These are phyloP conservation scores for Talaromyces verruculosus DNA, from an alignment of 2,329 filamentous ascomycete species.

Conservation along the genomic window DNA sequence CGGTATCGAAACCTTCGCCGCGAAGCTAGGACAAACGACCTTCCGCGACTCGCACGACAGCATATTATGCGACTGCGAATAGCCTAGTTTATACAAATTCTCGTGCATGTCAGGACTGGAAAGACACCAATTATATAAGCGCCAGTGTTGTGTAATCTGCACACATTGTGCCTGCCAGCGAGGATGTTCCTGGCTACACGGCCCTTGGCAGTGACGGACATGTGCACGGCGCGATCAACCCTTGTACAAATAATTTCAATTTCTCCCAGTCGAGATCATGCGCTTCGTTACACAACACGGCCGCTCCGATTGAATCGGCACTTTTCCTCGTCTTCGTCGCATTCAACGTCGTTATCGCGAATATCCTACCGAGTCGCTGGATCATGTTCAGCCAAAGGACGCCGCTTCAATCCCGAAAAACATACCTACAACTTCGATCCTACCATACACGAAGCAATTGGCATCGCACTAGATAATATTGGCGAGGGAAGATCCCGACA, in stretches of 20 bases:
- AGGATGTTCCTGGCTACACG: conserved; percentile 20
- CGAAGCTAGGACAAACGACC: neutral
- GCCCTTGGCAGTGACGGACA: conserved; percentile 10
- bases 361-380: conserved; percentile 71
- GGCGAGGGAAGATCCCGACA: conserved; percentile 47
- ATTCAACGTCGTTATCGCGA: conserved; percentile 32
- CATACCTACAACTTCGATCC: conserved; percentile 74
- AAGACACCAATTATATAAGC: neutral
- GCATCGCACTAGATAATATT: conserved; percentile 34
- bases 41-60: neutral
- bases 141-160: neutral
- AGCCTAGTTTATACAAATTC: neutral
- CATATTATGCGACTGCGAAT: neutral
- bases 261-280: neutral
- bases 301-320: conserved; percentile 32
- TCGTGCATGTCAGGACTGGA: neutral
- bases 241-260: neutral
- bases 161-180: neutral
- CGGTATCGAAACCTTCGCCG: neutral
- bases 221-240: conserved; percentile 12
- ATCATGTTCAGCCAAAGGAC: conserved; percentile 72
- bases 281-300: conserved; percentile 16
- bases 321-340: conserved; percentile 5
- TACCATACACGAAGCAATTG: conserved; percentile 36
- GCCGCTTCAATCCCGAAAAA: conserved; percentile 64